Evolutionary conservation across 1,284 basidiomycete genomes (phyloP).

Genomic region (Ustilago cynodontis): DNA sequence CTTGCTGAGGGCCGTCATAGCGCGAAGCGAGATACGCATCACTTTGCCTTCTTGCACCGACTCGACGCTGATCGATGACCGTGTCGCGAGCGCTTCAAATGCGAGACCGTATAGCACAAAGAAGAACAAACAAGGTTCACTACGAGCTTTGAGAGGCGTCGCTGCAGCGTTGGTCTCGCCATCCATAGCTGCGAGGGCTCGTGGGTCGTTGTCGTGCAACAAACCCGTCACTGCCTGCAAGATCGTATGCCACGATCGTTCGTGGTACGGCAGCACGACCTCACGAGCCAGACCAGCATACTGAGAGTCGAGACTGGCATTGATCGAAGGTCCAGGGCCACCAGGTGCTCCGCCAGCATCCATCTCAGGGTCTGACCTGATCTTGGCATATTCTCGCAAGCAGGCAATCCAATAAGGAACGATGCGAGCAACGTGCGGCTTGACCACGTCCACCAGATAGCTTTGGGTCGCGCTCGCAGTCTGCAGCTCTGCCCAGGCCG

Average conservation of each 20-base stretch:
- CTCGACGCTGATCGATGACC: constrained; percentile 73
- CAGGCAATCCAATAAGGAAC: constrained; percentile 89
- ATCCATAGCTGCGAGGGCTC: constrained; percentile 83
- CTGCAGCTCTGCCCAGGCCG: constrained; percentile 95
- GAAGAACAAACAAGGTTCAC: constrained; percentile 84
- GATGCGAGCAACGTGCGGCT: constrained; percentile 82
- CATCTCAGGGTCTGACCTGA: constrained; percentile 82
- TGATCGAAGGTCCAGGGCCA: constrained; percentile 70
- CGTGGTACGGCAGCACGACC: constrained; percentile 79
- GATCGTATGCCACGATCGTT: constrained; percentile 84
- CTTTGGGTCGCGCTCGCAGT: constrained; percentile 80
- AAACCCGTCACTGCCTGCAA: constrained; percentile 86
- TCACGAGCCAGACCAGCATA: constrained; percentile 90
- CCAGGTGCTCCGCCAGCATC: constrained; percentile 70
- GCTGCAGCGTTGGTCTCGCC: constrained; percentile 72
- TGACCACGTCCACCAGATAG: constrained; percentile 85
- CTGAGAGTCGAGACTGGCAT: constrained; percentile 77
- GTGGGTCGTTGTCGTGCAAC: constrained; percentile 79
- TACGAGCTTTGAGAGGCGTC: constrained; percentile 12
- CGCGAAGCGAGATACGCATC: constrained; percentile 77
- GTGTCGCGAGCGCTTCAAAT: constrained; percentile 85
- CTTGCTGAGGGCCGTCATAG: constrained; percentile 82
- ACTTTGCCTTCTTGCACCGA: constrained; percentile 67
- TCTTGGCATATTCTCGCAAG: constrained; percentile 89
- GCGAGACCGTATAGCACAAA: constrained; percentile 91